Evolutionary conservation across 306 rosid genomes (phyloP), one percentile per base, ranked within the genome.

Genomic region (Prunus mume): DNA sequence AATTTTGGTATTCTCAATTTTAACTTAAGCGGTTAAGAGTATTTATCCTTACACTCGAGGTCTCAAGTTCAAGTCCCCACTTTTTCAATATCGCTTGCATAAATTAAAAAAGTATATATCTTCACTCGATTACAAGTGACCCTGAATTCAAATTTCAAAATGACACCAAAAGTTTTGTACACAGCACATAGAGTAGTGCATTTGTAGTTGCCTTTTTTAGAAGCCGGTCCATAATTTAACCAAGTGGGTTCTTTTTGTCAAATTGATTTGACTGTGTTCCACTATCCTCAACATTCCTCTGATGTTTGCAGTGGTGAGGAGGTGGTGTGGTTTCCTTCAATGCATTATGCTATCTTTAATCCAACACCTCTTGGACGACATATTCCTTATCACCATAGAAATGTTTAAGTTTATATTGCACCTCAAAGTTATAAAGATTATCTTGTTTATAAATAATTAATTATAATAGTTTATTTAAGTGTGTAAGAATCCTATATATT

Each of bases 61-160:
- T 7, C 2, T 2, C 2, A 38, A 7, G 0, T 38, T 38, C 9
- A 0, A 38, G 7, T 38, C 43, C 43, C 43, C 9, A 1, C 43
- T 38, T 0, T 38, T 38, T 0, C 0, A 38, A 38, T 38, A 7
- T 38, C 9, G 0, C 43, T 38, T 38, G 1, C 0, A 5, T 32
- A 32, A 32, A 32, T 4, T 4, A 32, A 32, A 32, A 0, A 32
- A 0, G 7, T 38, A 38, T 34, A 38, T 1, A 38, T 7, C 43
- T 38, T 38, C 0, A 38, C 2, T 38, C 43, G 0, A 38, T 38
- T 38, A 34, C 2, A 38, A 38, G 43, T 7, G 43, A 38, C 43
- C 9, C 43, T 1, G 0, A 56, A 1, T 56, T 56, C 3, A 56
- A 19, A 19, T 20, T 20, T 56, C 25, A 6, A 7, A 9, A 9